These are phyloP conservation scores for Sporisorium sorghi DNA, from an alignment of 1,284 basidiomycete species.

Conservation along the genomic window DNA sequence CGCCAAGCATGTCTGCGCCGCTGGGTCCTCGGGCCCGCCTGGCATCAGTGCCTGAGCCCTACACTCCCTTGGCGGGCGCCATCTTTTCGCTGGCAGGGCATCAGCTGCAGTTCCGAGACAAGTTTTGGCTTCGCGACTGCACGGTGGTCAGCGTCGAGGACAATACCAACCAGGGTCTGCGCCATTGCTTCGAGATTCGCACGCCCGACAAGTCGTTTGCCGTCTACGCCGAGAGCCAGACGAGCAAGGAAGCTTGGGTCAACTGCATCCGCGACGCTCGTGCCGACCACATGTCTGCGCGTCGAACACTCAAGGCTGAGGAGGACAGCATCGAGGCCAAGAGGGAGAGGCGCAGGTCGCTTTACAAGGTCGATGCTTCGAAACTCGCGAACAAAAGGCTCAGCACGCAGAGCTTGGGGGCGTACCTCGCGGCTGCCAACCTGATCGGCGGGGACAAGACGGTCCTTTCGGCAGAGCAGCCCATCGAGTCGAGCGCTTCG, in stretches of 20 bases:
- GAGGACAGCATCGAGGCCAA: constrained; percentile 61
- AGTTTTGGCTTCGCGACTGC: constrained; percentile 63
- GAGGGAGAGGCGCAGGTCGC: constrained; percentile 44
- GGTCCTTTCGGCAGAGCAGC: constrained; percentile 14
- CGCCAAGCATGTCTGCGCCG: constrained; percentile 12
- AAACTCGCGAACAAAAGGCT: constrained; percentile 32
- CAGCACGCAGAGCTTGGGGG: constrained; percentile 50
- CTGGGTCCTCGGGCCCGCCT: constrained; percentile 20
- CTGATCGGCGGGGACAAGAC: constrained; percentile 37
- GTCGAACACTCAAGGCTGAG: constrained; percentile 60
- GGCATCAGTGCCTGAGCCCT: constrained; percentile 33
- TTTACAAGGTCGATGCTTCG: constrained; percentile 39
- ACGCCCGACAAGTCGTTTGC: constrained; percentile 68
- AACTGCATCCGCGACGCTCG: constrained; percentile 63
- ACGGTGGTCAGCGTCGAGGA: constrained; percentile 65
- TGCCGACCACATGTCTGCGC: constrained; percentile 59
- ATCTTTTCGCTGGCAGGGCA: constrained; percentile 51
- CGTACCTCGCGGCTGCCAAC: constrained; percentile 38
- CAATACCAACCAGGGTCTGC: constrained; percentile 35
- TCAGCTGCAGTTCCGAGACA: constrained; percentile 62
- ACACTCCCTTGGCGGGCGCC: constrained; percentile 44
- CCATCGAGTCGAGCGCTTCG: constrained; percentile 11
- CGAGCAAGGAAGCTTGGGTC: constrained; percentile 60
- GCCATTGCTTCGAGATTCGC: constrained; percentile 64
- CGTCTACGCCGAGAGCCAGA: constrained; percentile 60